These are phyloP conservation scores for Domatiomyces globalis DNA, from an alignment of 2,329 filamentous ascomycete genomes.

Conservation along the genomic window DNA sequence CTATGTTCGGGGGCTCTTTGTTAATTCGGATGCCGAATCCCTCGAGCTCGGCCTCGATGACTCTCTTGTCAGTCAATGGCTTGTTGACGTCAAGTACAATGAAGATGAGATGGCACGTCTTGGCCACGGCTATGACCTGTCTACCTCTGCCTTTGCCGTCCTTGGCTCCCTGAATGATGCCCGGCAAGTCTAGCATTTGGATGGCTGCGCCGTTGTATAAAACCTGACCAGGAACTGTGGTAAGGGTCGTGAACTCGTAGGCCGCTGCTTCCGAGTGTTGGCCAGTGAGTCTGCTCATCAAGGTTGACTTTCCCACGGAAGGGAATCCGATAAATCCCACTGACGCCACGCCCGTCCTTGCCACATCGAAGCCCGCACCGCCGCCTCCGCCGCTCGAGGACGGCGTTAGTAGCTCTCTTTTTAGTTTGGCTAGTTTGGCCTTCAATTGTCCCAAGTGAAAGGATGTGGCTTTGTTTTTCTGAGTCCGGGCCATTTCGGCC, in stretches of 20 bases:
- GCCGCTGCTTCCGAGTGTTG: conserved; percentile 95
- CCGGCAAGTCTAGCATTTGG: conserved; percentile 94
- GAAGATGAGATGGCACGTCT: conserved; percentile 97
- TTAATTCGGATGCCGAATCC: conserved; percentile 97
- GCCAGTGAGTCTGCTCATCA: conserved; percentile 88
- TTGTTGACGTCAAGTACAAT: conserved; percentile 98
- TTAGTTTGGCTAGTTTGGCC: conserved; percentile 94
- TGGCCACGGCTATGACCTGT: conserved; percentile 96
- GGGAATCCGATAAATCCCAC: conserved; percentile 97
- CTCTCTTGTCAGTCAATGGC: conserved; percentile 85
- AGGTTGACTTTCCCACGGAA: conserved; percentile 93
- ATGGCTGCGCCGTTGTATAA: conserved; percentile 93
- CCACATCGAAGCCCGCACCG: conserved; percentile 87
- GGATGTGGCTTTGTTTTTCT: conserved; percentile 93
- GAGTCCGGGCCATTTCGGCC: conserved; percentile 92
- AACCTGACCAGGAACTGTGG: conserved; percentile 91
- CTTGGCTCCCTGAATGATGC: conserved; percentile 97
- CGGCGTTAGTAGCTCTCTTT: conserved; percentile 85
- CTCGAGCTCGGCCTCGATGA: conserved; percentile 90
- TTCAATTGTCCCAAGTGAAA: conserved; percentile 91
- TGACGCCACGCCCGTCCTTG: conserved; percentile 90
- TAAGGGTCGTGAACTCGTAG: conserved; percentile 97
- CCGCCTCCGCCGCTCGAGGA: conserved; percentile 66
- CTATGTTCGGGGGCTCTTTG: conserved; percentile 91
- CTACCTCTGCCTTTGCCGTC: conserved; percentile 94